These are phyloP conservation scores for Aspergillus quadrilineatus DNA, from an alignment of 2,329 filamentous ascomycete species.

Conservation along the genomic window DNA sequence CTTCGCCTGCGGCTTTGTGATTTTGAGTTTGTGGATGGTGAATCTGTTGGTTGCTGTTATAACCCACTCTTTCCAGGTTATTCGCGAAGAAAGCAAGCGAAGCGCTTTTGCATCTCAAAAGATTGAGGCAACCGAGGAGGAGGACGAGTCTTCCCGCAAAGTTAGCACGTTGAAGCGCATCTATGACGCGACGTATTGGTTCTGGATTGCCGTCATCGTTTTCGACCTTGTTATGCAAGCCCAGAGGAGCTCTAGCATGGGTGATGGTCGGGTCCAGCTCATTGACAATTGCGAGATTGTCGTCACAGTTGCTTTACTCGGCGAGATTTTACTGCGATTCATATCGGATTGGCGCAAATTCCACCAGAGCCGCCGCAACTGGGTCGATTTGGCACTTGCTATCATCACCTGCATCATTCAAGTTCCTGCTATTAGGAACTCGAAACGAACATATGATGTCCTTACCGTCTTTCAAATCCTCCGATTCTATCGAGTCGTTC, in stretches of 20 bases:
- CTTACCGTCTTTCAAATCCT: conserved; percentile 91
- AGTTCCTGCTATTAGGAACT: conserved; percentile 73
- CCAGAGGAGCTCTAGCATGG: conserved; percentile 74
- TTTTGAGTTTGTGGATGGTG: conserved; percentile 94
- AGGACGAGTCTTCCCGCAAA: conserved; percentile 33
- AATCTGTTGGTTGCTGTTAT: conserved; percentile 95
- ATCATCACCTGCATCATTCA: conserved; percentile 82
- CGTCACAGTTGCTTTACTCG: conserved; percentile 73
- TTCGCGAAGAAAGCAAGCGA: conserved; percentile 89
- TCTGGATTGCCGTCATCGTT: conserved; percentile 80
- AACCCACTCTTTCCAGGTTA: conserved; percentile 97
- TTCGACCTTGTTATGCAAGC: conserved; percentile 78
- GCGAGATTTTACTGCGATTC: conserved; percentile 82
- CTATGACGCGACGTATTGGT: conserved; percentile 69
- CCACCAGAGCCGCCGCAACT: conserved; percentile 69
- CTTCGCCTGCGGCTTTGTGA: conserved; percentile 71
- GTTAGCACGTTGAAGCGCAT: conserved; percentile 61
- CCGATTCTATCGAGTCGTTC: conserved; percentile 84
- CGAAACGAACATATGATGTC: conserved; percentile 75
- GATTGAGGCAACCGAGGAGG: conserved; percentile 49
- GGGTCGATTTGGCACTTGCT: conserved; percentile 77
- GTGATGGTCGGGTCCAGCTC: conserved; percentile 56
- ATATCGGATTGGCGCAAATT: conserved; percentile 78
- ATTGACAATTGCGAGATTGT: conserved; percentile 71
- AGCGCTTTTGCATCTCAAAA: conserved; percentile 87